Conservation (phyloP, 2,329 filamentous ascomycete genomes). For the Aspergillus chevalieri region DNA sequence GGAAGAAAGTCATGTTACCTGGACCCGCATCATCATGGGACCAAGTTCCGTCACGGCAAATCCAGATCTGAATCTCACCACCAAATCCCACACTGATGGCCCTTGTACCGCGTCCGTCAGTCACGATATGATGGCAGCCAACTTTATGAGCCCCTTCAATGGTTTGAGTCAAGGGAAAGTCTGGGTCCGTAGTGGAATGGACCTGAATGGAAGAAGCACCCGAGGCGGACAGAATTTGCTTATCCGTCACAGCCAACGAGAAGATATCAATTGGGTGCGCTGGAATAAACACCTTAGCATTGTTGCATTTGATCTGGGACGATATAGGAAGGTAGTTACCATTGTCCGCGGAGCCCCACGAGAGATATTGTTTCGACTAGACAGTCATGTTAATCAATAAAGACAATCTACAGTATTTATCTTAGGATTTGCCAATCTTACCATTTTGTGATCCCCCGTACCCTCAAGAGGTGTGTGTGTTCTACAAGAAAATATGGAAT, state of each 20-base stretch:
- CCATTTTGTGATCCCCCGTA: neutral
- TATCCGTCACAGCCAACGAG: slow-evolving; percentile 68
- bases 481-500: neutral
- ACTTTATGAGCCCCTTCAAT: slow-evolving; percentile 75
- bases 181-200: slow-evolving; percentile 64
- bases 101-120: slow-evolving; percentile 60
- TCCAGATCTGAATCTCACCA: slow-evolving; percentile 83
- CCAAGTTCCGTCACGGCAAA: slow-evolving; percentile 51
- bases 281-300: slow-evolving; percentile 34
- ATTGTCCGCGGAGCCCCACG: slow-evolving; percentile 81
- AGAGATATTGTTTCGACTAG: slow-evolving; percentile 97
- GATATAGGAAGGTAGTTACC: slow-evolving; percentile 46
- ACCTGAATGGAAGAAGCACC: slow-evolving; percentile 77
- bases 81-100: slow-evolving; percentile 84
- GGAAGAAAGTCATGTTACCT: slow-evolving; percentile 23
- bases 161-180: slow-evolving; percentile 72
- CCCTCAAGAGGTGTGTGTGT: neutral
- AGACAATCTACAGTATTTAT: neutral
- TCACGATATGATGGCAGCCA: slow-evolving; percentile 83
- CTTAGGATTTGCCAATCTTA: neutral
- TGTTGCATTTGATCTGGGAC: slow-evolving; percentile 2
- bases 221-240: slow-evolving; percentile 71
- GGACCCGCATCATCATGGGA: slow-evolving; percentile 44
- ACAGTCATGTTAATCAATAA: slow-evolving; percentile 10
- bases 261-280: slow-evolving; percentile 83